phyloP scores from a whole-genome alignment of 2,329 filamentous ascomycete genomes.

The Phaeoacremonium minimum region DNA sequence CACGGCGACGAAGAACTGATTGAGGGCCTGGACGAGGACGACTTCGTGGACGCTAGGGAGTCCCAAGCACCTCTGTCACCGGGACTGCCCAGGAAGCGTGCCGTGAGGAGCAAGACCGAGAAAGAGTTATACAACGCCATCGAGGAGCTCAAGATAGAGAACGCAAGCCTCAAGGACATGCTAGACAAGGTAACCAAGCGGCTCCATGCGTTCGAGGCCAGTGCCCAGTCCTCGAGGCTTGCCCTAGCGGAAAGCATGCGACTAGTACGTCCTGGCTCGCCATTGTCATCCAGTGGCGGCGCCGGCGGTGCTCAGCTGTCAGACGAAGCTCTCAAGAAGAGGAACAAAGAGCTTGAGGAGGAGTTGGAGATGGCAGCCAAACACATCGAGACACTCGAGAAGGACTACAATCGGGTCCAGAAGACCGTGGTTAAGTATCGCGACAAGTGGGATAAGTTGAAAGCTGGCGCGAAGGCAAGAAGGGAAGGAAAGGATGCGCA shows the following conservation, averaged over 20 bases:
- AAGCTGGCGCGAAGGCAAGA: slow-evolving; percentile 56
- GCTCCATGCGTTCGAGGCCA: slow-evolving; percentile 89
- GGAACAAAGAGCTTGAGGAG: slow-evolving; percentile 64
- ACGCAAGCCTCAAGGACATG: slow-evolving; percentile 77
- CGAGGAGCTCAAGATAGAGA: slow-evolving; percentile 87
- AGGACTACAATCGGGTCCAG: slow-evolving; percentile 50
- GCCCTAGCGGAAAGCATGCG: slow-evolving; percentile 80
- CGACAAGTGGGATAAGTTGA: slow-evolving; percentile 58
- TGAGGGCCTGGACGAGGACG: slow-evolving; percentile 68
- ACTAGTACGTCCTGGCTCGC: slow-evolving; percentile 55
- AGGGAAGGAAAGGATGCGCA: slow-evolving; percentile 41
- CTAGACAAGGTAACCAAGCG: slow-evolving; percentile 83
- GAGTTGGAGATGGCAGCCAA: slow-evolving; percentile 53
- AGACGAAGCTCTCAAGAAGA: slow-evolving; percentile 41
- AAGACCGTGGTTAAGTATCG: slow-evolving; percentile 54
- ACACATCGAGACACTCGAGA: slow-evolving; percentile 64
- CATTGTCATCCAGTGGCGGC: slow-evolving; percentile 26
- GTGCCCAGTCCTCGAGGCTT: slow-evolving; percentile 81
- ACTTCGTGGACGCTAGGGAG: slow-evolving; percentile 86
- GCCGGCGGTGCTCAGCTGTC: slow-evolving; percentile 24
- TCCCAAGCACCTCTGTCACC: slow-evolving; percentile 44
- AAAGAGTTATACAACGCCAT: slow-evolving; percentile 60
- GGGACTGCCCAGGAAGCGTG: slow-evolving; percentile 32
- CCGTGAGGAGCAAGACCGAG: slow-evolving; percentile 34
- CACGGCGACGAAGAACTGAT: slow-evolving; percentile 33